phyloP scores from a whole-genome alignment of 2,329 filamentous ascomycete genomes.

The Aspergillus brasiliensis region DNA sequence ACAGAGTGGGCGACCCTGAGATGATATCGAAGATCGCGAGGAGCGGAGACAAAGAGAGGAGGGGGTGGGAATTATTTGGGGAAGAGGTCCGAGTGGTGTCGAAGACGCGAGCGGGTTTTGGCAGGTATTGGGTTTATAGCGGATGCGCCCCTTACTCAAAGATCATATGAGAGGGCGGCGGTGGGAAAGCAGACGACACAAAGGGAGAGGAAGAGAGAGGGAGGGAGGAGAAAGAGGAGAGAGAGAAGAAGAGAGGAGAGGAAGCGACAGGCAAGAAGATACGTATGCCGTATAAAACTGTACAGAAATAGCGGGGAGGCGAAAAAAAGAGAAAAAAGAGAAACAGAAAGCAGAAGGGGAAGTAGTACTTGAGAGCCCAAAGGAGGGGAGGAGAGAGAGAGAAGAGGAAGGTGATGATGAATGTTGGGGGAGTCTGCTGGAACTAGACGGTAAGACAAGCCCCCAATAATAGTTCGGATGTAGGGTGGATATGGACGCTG shows the following conservation, averaged over 20 bases:
- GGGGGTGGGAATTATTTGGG: not conserved
- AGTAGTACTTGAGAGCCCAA: conserved; percentile 18
- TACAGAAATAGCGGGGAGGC: conserved; percentile 23
- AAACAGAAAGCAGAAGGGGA: conserved; percentile 11
- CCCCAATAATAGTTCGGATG: conserved; percentile 18
- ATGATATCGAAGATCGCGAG: not conserved
- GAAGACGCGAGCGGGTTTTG: conserved; percentile 1
- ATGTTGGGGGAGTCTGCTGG: conserved; percentile 10
- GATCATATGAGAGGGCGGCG: conserved; percentile 6
- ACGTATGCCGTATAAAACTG: conserved; percentile 5
- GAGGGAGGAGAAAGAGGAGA: conserved; percentile 21
- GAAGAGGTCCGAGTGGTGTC: conserved; percentile 4
- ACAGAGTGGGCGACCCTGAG: not conserved
- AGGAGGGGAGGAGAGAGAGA: conserved; percentile 21
- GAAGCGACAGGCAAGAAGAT: not conserved
- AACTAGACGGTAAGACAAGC: conserved; percentile 14
- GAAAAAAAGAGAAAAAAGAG: conserved; percentile 21
- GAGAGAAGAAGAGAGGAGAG: not conserved
- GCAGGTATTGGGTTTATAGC: conserved; percentile 7
- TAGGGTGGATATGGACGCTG: conserved; percentile 9
- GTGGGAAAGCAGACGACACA: not conserved
- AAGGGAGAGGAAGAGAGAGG: conserved; percentile 19
- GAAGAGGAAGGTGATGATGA: conserved; percentile 12
- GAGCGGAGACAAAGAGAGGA: not conserved
- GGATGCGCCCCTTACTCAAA: conserved; percentile 5